Evolutionary conservation across 768 basidiomycete species (phyloP), one percentile per base, ranked within the genome.

Genomic region (Rhodocollybia butyracea): DNA sequence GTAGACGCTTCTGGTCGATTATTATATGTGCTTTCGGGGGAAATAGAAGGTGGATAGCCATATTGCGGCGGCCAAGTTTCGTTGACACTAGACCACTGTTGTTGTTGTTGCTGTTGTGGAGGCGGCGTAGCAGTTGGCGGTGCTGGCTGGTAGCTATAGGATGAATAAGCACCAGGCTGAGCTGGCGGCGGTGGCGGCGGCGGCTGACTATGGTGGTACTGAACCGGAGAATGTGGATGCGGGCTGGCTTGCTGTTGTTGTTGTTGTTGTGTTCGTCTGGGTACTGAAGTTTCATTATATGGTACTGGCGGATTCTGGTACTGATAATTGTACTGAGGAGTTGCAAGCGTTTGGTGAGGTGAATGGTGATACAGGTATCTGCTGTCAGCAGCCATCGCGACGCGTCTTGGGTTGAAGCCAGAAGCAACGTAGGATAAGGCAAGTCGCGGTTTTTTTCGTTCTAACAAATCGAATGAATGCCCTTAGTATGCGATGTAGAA

Each of bases 311-410:
- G 54, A 36, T 15, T 32, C 19, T 38, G 41, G 29, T 42, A 24
- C 29, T 40, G 39, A 27, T 31, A 15, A 21, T 46, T 15, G 27
- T 15, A 56, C 27, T 64, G 60, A 26, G 64, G 68, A 57, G 58
- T 64, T 56, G 39, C 64, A 30, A 40, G 70, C 47, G 81, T 78
- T 54, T 74, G 66, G 29, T 76, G 46, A 65, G 83, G 76, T n/a
- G 26, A 40, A 51, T 76, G 70, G 51, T 76, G 75, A 65, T 86
- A 86, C 66, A 83, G 72, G 63, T 83, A 83, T 56, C 79, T 74
- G 51, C 76, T 72, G 68, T 81, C 80, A 40, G 81, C 70, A 34
- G 81, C 73, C 79, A 78, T 79, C n/a, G n/a, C n/a, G n/a, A n/a
- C n/a, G n/a, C n/a, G n/a, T n/a, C n/a, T n/a, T n/a, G n/a, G n/a